Evolutionary conservation across 352 stramenopile genomes (phyloP), one percentile per base, ranked within the genome.

Genomic region (Pythium apleroticum): DNA sequence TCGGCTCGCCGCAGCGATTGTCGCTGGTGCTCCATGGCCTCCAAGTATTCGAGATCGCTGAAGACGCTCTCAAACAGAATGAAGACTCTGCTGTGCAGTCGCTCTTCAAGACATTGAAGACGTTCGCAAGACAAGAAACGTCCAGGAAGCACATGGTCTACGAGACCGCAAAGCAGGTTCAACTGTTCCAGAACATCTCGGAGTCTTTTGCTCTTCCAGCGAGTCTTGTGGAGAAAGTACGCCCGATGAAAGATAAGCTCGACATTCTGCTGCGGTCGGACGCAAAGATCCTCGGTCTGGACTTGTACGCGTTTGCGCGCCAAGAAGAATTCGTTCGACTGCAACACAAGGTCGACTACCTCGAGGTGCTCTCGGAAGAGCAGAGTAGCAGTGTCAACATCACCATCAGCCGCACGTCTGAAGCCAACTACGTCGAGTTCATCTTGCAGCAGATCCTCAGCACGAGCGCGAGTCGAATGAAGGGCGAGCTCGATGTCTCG

Each of bases 321-420:
- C 64, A 82, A 10, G 57, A 71, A 0, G 52, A 70, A 30, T 31
- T 88, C 14, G 73, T 91, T 28, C 71, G 77, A 31, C 69, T 91
- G n/a, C 80, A 91, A 57, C 80, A 91, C 69, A 91, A 91, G 63
- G 77, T 91, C 25, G 80, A 91, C 37, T 91, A 91, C 37, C 56
- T 91, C n/a, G 65, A 73, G 4, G 76, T 77, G 9, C 63, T 89
- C 9, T 79, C 82, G 2, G 82, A 91, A 54, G 82, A 89, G 52
- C 73, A 83, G 41, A 80, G 65, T 25, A 71, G 76, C 22, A 81
- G 71, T 11, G 57, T 89, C 0, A 76, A 75, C 7, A 73, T 91
- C 28, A 84, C 78, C 0, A 84, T 91, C 41, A 89, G 69, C 48
- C 82, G 82, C 10, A 72, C 78, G 15, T 89, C 82, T 11, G 74